Base-by-base conservation (phyloP, 306 rosid species). In the Trifolium dubium region DNA sequence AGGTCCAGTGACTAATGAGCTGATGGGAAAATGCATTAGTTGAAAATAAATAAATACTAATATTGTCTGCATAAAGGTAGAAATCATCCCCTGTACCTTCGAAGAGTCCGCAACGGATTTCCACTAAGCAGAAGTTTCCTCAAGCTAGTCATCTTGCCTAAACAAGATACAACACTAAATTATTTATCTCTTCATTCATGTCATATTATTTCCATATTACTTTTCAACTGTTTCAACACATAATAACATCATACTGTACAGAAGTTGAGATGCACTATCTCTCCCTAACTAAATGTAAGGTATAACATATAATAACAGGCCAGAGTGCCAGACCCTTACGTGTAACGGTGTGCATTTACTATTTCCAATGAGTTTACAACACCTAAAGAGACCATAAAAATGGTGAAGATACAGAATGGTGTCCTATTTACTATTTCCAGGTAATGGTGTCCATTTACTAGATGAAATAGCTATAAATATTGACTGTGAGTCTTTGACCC, bases 121-220 rank as follows among this genome's bases (percentile, higher is more conserved):
- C 98, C 98, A 12, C 78, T 15, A 53, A 93, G 96, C 81, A 91
- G 82, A 84, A 93, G 91, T 85, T 85, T 93, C 72, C 98, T 87
- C 84, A 93, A 76, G 62, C 90, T 85, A 73, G 96, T 91, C 98
- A 93, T 93, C 80, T 88, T 91, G 75, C 98, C 98, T 93, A 79
- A 58, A 86, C 51, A 81, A 65, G 72, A 78, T 53, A 55, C 70
- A 69, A 44, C 37, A 39, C 56, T 18, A 70, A 65, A 11, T 10
- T 56, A 64, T 28, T 58, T 75, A 78, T 59, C 44, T 79, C 39
- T 65, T 65, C 54, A 47, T 74, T 18, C 46, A 55, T 28, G 78
- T 51, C 39, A 76, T 32, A 32, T 41, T 30, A 31, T 66, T 50
- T 74, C n/a, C 31, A 34, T 54, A 44, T 51, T 51, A 61, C 40